Base-by-base conservation (phyloP, 2,329 filamentous ascomycete species). In the Cryphonectria naterciae region DNA sequence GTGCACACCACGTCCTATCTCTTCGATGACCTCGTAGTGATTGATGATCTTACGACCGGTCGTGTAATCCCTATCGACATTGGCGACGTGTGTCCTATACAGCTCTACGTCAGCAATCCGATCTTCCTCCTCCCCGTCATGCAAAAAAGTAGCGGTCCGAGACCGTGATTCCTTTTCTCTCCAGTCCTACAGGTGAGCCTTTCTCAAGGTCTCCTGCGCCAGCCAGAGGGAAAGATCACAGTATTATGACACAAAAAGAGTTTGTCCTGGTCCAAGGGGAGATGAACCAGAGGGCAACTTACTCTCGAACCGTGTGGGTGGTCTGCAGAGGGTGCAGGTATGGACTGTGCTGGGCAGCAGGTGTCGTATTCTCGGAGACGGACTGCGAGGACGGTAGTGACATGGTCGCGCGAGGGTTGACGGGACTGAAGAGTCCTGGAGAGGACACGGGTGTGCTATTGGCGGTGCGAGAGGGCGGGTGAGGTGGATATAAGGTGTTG, bases 11-110 rank as follows among this genome's bases (percentile, higher is more conserved):
- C 96, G 92, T 69, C 96, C 96, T 68, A 99, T 93, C 82, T 99
- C 96, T 80, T 97, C 93, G 74, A 98, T 92, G 76, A 99, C 93
- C 81, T 98, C 94, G 83, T 99, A 99, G 79, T 98, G 93, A 78
- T 99, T 99, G 85, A 99, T 97, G 68, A 95, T 87, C 83, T 99
- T 99, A 74, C 96, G 93, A 71, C 96, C 96, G 6, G 95, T 97
- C 73, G 94, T 87, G 68, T 89, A 89, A 80, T 98, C 94, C 73
- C 95, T 91, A 77, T 98, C 95, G 75, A 98, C 93, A 77, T 95
- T 91, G 68, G 93, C 95, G 74, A 95, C 94, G 81, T 97, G 93
- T 13, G 95, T 98, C 82, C 91, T 93, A 74, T 19, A 54, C 35
- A 52, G 10, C 11, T n/a, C n/a, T 32, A 19, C 61, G 65, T 72